Evolutionary conservation across 1,284 basidiomycete species (phyloP).

Genomic region (Tilletia setariae): DNA sequence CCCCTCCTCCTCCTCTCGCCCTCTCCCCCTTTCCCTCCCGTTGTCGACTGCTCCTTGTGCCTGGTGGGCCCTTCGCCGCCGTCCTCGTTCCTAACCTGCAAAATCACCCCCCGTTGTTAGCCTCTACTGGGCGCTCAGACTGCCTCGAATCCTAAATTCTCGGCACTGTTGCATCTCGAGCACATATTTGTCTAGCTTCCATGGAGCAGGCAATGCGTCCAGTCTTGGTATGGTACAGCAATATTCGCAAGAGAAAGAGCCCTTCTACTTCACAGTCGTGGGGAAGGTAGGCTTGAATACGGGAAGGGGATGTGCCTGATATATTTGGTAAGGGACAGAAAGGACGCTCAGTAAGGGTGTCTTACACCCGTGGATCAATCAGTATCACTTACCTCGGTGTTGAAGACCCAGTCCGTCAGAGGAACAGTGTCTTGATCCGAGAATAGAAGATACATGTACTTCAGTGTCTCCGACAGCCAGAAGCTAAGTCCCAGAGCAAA

Average conservation of each 20-base stretch:
- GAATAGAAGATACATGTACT: constrained; percentile 89
- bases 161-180: too few relatives aligned
- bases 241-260: neutral
- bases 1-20: too few relatives aligned
- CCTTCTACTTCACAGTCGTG: constrained; percentile 25
- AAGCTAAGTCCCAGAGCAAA: constrained; percentile 28
- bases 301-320: constrained; percentile 47
- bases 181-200: too few relatives aligned
- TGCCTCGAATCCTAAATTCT: too few relatives aligned
- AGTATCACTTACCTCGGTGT: constrained; percentile 61
- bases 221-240: too few relatives aligned
- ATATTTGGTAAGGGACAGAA: neutral
- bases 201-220: too few relatives aligned
- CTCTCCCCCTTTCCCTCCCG: too few relatives aligned
- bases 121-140: too few relatives aligned
- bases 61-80: too few relatives aligned
- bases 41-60: too few relatives aligned
- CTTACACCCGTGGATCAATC: neutral
- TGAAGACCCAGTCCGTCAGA: constrained; percentile 73
- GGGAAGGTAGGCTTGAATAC: constrained; percentile 41
- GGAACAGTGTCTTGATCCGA: constrained; percentile 67
- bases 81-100: too few relatives aligned
- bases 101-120: too few relatives aligned
- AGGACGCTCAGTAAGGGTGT: neutral
- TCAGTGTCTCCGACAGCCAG: constrained; percentile 77